Evolutionary conservation across 495 filamentous ascomycete genomes (phyloP).

Genomic region (Articulospora tetracladia): DNA sequence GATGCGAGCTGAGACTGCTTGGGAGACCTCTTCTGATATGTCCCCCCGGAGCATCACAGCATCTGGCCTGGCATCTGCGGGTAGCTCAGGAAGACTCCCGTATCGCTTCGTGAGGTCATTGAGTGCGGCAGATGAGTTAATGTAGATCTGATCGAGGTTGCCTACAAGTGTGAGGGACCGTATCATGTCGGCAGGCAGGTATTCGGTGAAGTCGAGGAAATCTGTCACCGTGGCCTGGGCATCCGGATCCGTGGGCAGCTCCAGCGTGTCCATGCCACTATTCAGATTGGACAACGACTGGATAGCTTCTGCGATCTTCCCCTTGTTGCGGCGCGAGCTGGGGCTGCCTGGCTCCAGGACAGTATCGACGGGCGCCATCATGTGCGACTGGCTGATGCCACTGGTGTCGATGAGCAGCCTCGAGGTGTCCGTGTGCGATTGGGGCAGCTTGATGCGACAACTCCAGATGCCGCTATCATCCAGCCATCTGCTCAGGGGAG

Average conservation of each 20-base stretch:
- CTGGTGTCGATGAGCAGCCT: background rate
- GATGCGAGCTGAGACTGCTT: conserved; percentile 70
- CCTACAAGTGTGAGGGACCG: conserved; percentile 87
- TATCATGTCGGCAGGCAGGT: conserved; percentile 87
- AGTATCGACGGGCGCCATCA: conserved; percentile 17
- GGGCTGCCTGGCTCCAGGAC: conserved; percentile 20
- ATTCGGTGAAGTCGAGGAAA: conserved; percentile 95
- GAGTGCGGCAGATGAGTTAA: conserved; percentile 58
- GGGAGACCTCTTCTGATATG: conserved; percentile 71
- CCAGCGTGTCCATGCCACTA: conserved; percentile 19
- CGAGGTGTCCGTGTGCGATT: background rate
- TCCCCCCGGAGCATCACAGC: conserved; percentile 60
- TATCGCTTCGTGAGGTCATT: conserved; percentile 72
- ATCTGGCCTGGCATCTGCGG: conserved; percentile 25
- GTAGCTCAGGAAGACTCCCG: conserved; percentile 58
- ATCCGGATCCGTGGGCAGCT: conserved; percentile 66
- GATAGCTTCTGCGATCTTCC: conserved; percentile 23
- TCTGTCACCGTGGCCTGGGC: conserved; percentile 92
- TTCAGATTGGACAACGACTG: conserved; percentile 23
- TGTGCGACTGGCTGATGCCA: background rate
- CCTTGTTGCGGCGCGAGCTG: conserved; percentile 23
- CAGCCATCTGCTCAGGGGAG: conserved; percentile 16
- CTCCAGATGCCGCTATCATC: conserved; percentile 22
- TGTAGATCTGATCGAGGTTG: conserved; percentile 72
- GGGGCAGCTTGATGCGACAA: conserved; percentile 26